A percentile compares a stretch with the other conserved stretches of the same genome.
Conservation (phyloP, 192 early-diverging fungal species). For the Dispira simplex region DNA sequence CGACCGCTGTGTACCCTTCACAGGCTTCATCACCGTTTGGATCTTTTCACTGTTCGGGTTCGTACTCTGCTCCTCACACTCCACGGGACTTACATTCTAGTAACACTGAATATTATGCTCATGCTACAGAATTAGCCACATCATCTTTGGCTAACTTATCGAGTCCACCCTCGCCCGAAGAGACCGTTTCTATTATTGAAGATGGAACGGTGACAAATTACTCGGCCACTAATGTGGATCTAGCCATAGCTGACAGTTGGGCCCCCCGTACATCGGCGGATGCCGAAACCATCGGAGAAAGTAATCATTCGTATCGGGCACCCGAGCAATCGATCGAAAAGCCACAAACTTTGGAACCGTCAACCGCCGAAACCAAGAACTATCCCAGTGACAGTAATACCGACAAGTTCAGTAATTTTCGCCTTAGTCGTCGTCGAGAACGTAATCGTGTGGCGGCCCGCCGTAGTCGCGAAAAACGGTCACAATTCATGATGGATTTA, state of each 20-base stretch:
- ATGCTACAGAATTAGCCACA: background rate
- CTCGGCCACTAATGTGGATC: too few species aligned
- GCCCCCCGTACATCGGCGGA: background rate
- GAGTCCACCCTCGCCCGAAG: background rate
- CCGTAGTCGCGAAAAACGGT: slow-evolving; percentile 10
- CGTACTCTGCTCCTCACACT: background rate
- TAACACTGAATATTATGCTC: background rate
- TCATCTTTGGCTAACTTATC: background rate
- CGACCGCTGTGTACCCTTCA: background rate
- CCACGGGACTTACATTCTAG: background rate
- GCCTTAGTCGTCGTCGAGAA: slow-evolving; percentile 7
- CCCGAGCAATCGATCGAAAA: background rate
- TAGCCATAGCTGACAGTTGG: background rate
- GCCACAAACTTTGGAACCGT: background rate
- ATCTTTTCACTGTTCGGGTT: background rate
- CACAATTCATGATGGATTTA: slow-evolving; percentile 2
- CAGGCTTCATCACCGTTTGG: background rate
- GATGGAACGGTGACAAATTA: background rate
- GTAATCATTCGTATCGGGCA: background rate
- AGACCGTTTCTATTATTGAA: background rate
- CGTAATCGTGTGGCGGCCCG: slow-evolving; percentile 10
- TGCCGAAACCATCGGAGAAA: background rate
- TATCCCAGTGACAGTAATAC: background rate
- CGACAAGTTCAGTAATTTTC: background rate
- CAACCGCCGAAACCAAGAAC: background rate